These are phyloP conservation scores for Quercus robur DNA, from an alignment of 306 rosid genomes.

Conservation along the genomic window DNA sequence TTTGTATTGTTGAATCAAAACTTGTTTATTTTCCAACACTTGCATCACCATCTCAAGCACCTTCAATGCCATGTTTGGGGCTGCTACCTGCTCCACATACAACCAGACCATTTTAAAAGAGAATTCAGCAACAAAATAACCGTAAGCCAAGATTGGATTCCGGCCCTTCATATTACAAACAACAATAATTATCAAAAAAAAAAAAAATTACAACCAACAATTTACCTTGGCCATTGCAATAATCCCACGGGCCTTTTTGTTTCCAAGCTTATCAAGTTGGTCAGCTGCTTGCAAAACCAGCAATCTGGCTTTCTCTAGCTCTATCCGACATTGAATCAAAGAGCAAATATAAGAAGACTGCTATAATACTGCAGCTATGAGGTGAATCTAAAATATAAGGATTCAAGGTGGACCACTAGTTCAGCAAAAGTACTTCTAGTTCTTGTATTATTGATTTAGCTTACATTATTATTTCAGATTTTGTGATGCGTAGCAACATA, in stretches of 20 bases:
- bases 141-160: slow-evolving; percentile 1
- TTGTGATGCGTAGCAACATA: background rate
- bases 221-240: slow-evolving; percentile 95
- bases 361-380: background rate
- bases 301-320: slow-evolving; percentile 75
- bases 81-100: slow-evolving; percentile 62
- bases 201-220: background rate
- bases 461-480: background rate
- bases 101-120: slow-evolving; percentile 7
- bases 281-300: slow-evolving; percentile 91
- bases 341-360: slow-evolving; percentile 4
- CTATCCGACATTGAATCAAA: slow-evolving; percentile 68
- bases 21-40: no score
- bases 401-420: background rate
- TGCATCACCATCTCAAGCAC: slow-evolving; percentile 92
- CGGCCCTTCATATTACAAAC: background rate
- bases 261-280: slow-evolving; percentile 85
- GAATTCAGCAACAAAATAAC: slow-evolving; percentile 9
- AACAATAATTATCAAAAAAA: background rate
- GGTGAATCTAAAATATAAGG: background rate
- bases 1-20: no score
- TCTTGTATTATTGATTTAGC: background rate
- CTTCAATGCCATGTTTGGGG: slow-evolving; percentile 83
- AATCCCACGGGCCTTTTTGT: slow-evolving; percentile 81
- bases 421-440: background rate